Evolutionary conservation across 306 rosid species (phyloP).

Genomic region (Cajanus cajan): DNA sequence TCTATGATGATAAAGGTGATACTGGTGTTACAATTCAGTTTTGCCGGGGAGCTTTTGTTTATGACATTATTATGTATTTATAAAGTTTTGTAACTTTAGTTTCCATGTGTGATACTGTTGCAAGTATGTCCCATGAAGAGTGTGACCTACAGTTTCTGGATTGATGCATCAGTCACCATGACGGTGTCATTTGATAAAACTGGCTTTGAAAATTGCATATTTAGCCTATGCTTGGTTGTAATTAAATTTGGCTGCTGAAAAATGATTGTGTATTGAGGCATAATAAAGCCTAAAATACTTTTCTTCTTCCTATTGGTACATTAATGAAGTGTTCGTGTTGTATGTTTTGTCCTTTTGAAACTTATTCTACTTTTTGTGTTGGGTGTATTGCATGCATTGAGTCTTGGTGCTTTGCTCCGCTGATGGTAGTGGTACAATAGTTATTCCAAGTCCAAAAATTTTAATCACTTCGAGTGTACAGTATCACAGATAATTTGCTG

Average conservation of each 20-base stretch:
- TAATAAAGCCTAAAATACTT: neutral
- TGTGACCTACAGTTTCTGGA: neutral
- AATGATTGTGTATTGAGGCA: neutral
- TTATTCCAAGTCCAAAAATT: neutral
- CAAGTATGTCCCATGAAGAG: neutral
- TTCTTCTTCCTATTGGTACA: neutral
- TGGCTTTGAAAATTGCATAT: neutral
- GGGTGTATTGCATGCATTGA: neutral
- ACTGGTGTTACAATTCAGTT: neutral
- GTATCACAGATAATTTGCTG: neutral
- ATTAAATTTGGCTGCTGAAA: neutral
- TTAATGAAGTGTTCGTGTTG: neutral
- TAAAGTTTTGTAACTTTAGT: neutral
- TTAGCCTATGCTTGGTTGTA: neutral
- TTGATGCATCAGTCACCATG: neutral
- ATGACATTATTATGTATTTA: neutral
- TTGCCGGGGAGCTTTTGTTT: neutral
- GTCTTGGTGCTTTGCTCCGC: conserved; percentile 2
- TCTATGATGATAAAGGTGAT: neutral
- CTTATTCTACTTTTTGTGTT: neutral
- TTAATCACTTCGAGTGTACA: neutral
- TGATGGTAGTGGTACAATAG: neutral
- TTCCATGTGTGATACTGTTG: neutral
- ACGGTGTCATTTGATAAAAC: neutral
- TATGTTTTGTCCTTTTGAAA: neutral